These are phyloP conservation scores for Talaromyces ruber DNA, from an alignment of 495 filamentous ascomycete species.

Conservation along the genomic window DNA sequence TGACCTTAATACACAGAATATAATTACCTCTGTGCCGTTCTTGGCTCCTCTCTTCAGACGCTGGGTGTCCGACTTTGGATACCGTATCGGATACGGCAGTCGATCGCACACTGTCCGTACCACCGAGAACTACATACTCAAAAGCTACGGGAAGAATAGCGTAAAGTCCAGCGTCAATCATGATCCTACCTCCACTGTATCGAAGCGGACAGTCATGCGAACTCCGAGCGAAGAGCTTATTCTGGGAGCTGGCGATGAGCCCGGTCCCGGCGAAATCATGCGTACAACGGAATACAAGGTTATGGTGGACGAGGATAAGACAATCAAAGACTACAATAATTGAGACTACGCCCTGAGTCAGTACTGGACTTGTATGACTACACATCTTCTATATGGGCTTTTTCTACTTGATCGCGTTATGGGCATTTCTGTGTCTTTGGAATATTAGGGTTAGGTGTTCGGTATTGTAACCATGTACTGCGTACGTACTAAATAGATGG, in stretches of 20 bases:
- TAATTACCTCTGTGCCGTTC: conserved; percentile 38
- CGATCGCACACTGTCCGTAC: conserved; percentile 17
- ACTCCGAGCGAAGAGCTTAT: conserved; percentile 40
- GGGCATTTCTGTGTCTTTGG: neutral
- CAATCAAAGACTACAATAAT: neutral
- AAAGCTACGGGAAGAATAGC: conserved; percentile 22
- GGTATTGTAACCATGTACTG: neutral
- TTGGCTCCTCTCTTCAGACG: conserved; percentile 35
- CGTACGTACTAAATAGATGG: neutral
- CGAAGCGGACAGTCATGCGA: conserved; percentile 13
- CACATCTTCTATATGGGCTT: neutral
- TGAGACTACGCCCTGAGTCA: neutral
- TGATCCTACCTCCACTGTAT: conserved; percentile 20
- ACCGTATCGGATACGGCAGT: conserved; percentile 5
- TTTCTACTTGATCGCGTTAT: neutral
- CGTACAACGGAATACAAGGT: conserved; percentile 40
- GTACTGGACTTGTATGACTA: neutral
- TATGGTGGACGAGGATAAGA: conserved; percentile 17
- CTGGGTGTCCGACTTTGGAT: conserved; percentile 20
- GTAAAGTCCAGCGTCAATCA: conserved; percentile 12
- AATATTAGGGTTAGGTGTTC: neutral
- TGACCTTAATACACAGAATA: conserved; percentile 22
- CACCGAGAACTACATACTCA: conserved; percentile 24
- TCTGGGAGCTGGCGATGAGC: conserved; percentile 16
- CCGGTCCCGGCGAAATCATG: conserved; percentile 25